Evolutionary conservation across 23 red algal species (phyloP), one percentile per base, ranked within the genome.

Genomic region (Gracilaria domingensis): DNA sequence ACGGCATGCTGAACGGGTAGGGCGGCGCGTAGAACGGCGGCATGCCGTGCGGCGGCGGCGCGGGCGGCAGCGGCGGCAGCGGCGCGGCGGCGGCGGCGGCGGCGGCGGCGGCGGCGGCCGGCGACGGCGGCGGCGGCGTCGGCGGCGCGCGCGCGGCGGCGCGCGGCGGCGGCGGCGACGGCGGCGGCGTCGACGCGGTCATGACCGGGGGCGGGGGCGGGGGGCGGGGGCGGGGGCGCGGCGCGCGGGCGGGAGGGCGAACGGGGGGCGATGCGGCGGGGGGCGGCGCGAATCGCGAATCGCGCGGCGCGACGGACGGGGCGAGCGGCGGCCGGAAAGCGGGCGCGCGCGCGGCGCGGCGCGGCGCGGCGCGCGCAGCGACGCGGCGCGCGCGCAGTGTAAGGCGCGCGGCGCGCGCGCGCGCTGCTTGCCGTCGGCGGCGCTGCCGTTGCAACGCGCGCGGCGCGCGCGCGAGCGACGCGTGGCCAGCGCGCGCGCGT

Each of bases 21-120:
- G 72, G 72, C 72, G 72, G 39, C 23, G 72, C 72, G 72, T 77
- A 77, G 72, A 77, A 77, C 12, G 72, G 72, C 40, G 72, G 70
- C 36, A 75, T 1, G 2, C 17, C 70, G 36, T 75, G 70, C 18
- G 70, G 70, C n/a, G 59, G 21, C 5, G 70, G 9, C 11, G 70
- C 38, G 18, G 35, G 70, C 5, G 70, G 72, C 3, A 50, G 42
- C 23, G 72, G 20, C 23, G 72, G 42, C 0, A 4, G 72, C 45
- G 45, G 72, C 23, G 40, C n/a, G 0, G 40, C 40, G 72, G 1
- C 16, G 69, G 39, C 69, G 12, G 36, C 21, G 69, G 37, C 14
- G 69, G 20, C 69, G 33, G 39, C 69, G 36, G 37, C 35, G 69
- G 69, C 69, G 33, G 69, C 69, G 69, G 37, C 21, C 24, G 60